Conservation (phyloP, 129 eudicot species). For the Tagetes patula region DNA sequence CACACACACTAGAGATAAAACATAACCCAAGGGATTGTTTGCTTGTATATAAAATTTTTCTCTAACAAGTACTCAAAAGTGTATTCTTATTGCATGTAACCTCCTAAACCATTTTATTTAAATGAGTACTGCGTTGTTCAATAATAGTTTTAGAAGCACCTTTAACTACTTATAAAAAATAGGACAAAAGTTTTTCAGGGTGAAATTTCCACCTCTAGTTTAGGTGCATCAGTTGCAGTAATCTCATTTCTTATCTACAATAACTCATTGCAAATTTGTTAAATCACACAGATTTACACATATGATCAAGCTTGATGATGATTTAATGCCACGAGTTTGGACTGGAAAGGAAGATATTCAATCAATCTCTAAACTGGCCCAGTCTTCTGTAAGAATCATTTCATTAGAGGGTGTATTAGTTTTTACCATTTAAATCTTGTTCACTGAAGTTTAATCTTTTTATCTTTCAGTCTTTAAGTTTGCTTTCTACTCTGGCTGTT, state of each 20-base stretch:
- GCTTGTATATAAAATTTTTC: no score
- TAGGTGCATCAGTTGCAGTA: neutral
- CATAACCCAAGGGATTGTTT: no score
- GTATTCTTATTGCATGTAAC: no score
- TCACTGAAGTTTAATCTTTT: neutral
- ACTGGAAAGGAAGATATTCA: conserved; percentile 95
- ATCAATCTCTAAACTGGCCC: conserved; percentile 85
- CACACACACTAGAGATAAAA: no score
- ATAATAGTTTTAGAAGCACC: no score
- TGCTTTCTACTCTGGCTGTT: conserved; percentile 77
- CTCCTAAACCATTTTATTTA: no score
- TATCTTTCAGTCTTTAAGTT: conserved; percentile 60
- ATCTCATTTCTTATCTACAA: neutral
- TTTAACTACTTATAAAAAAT: no score
- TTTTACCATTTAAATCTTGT: neutral
- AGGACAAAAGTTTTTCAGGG: no score
- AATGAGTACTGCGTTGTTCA: no score
- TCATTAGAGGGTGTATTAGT: conserved; percentile 8
- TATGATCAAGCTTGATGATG: conserved; percentile 79
- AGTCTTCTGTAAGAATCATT: conserved; percentile 72
- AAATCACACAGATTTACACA: conserved; percentile 62
- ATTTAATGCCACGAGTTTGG: conserved; percentile 98
- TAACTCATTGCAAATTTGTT: neutral
- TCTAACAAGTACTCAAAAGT: no score
- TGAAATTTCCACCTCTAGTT: neutral